Base-by-base conservation (phyloP, 805 yeast genomes). In the Candida patagonica region DNA sequence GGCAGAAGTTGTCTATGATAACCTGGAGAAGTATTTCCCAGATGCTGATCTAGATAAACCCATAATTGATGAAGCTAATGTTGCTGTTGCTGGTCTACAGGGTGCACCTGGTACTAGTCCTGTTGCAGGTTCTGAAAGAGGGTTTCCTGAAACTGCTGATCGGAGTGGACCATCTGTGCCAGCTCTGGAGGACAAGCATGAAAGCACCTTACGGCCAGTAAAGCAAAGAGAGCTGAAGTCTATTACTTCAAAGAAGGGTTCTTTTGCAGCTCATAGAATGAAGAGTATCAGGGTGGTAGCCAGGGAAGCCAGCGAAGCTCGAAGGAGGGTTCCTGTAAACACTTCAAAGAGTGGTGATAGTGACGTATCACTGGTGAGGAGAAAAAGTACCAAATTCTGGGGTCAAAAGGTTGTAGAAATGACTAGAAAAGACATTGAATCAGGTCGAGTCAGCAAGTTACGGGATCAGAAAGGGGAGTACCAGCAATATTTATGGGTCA, bases 321-420 rank as follows among this genome's bases (percentile, higher is more conserved):
- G 81, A 24, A 71, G 70, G 38, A 59, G 66, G 38, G 56, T 55
- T 27, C 48, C 60, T 8, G 45, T 49, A 8, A 38, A 26, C 13
- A 37, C 40, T 5, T 23, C 41, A 15, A 23, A 26, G 4, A 6
- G 19, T 13, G 24, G 37, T 21, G 27, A 35, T 5, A 41, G 43
- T 8, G 38, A 30, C 20, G 52, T 56, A 5, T 55, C 49, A 1
- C 53, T 78, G 6, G 57, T 89, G 26, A 68, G 86, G 47, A 67
- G 97, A 41, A 71, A 70, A 41, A 85, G 92, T 54, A 92, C 99
- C 1, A 94, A 92, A 62, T 74, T 92, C 80, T 92, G 99, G 99
- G 99, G 98, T 16, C 87, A 85, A 46, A 80, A 74, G 46, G 94
- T 86, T 12, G 80, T 87, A 24, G 98, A 92, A 61, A 88, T 88